These are phyloP conservation scores for Metarhizium album DNA, from an alignment of 2,329 filamentous ascomycete genomes.

Conservation along the genomic window DNA sequence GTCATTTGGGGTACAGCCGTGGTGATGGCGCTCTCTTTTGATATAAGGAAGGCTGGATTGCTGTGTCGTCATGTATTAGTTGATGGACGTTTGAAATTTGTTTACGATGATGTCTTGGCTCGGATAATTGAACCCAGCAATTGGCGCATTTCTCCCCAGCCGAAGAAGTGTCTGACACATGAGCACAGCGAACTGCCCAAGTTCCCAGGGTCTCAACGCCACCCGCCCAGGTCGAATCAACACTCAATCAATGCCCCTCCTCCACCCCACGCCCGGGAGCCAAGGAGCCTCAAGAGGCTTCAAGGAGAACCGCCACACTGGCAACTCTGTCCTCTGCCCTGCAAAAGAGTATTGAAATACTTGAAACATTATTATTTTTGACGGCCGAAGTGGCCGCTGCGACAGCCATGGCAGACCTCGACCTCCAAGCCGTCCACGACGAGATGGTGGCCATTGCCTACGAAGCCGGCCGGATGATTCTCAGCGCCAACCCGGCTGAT, in stretches of 20 bases:
- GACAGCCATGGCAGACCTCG: slow-evolving; percentile 37
- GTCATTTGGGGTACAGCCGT: neutral
- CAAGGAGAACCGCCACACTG: neutral
- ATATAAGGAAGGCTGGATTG: neutral
- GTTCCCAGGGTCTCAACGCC: too few relatives aligned
- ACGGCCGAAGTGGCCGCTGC: neutral
- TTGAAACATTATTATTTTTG: neutral
- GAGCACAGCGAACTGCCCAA: too few relatives aligned
- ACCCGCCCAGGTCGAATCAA: neutral
- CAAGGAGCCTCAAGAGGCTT: too few relatives aligned
- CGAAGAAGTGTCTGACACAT: too few relatives aligned
- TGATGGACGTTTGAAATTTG: neutral
- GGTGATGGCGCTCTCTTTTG: neutral
- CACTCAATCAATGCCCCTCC: neutral
- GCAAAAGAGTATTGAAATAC: neutral
- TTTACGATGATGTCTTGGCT: neutral
- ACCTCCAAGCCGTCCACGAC: slow-evolving; percentile 52
- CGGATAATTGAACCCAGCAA: too few relatives aligned
- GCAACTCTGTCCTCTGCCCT: neutral
- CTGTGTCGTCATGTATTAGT: too few relatives aligned
- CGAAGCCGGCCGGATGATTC: slow-evolving; percentile 54
- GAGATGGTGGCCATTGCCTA: slow-evolving; percentile 48
- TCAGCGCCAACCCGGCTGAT: slow-evolving; percentile 47
- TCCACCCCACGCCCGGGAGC: neutral
- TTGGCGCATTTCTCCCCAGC: too few relatives aligned